Conservation (phyloP, 2,329 filamentous ascomycete genomes). For the Cryphonectria naterciae region DNA sequence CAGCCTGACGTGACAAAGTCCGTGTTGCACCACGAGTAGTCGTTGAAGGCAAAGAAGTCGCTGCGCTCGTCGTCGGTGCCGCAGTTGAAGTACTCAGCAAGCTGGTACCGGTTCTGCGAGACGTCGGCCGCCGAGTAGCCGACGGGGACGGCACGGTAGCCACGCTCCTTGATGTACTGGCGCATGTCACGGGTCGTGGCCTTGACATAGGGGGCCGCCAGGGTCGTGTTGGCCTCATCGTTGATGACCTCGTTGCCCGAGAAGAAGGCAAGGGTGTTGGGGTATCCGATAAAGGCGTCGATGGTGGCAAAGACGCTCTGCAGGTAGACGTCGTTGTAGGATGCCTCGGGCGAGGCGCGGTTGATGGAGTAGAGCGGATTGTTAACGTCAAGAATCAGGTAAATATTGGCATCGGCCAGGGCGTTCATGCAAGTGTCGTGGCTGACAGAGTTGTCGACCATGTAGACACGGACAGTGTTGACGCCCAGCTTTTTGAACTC, state of each 20-base stretch:
- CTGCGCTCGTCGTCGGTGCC: constrained; percentile 80
- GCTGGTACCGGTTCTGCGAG: constrained; percentile 81
- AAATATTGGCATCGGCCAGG: constrained; percentile 84
- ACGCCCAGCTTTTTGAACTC: constrained; percentile 85
- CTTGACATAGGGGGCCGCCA: constrained; percentile 74
- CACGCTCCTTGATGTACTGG: constrained; percentile 66
- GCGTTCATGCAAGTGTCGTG: constrained; percentile 86
- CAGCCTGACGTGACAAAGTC: constrained; percentile 75
- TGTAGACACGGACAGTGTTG: constrained; percentile 93
- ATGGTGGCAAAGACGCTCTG: constrained; percentile 86
- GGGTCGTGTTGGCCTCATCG: constrained; percentile 63
- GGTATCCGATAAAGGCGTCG: constrained; percentile 79
- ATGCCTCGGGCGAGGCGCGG: constrained; percentile 70
- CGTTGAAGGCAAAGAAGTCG: constrained; percentile 83
- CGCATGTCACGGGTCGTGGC: constrained; percentile 78
- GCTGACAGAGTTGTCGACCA: constrained; percentile 80
- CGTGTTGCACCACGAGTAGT: constrained; percentile 85
- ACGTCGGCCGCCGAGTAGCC: constrained; percentile 83
- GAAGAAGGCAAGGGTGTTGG: constrained; percentile 87
- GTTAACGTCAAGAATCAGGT: constrained; percentile 90
- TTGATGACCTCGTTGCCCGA: constrained; percentile 83
- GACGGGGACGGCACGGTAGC: constrained; percentile 70
- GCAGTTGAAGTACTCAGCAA: constrained; percentile 92
- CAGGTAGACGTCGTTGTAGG: constrained; percentile 87
- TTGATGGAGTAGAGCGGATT: constrained; percentile 88